Evolutionary conservation across 225 moss, liverwort and hornwort species (phyloP), one percentile per base, ranked within the genome.

Genomic region (Rhytidiadelphus loreus): DNA sequence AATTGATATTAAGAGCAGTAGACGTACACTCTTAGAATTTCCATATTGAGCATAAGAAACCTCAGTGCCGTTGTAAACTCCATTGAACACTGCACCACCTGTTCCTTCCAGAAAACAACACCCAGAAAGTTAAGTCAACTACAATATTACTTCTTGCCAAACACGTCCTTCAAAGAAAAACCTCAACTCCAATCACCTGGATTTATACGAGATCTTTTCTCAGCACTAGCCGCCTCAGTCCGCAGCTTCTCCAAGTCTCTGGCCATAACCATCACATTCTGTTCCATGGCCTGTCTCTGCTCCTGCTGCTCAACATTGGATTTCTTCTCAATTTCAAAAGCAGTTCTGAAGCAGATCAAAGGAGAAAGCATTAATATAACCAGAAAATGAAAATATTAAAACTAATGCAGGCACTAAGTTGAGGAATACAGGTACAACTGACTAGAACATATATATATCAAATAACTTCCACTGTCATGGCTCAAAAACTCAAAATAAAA

Each of bases 191-290:
- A 80, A 66, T 87, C 64, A 93, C 93, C 95, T 90, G 91, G 46
- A 93, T 91, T 95, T 8, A 86, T 81, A 79, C 94, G 93, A 78
- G 89, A 87, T 91, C 93, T 90, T 89, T 95, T 96, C 86, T 97
- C 97, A 28, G 93, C 92, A 86, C 86, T 92, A 61, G 88, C 88
- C 22, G 90, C 90, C 75, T 97, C 97, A 89, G 97, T 93, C 72
- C 95, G 94, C 74, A 97, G 81, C 69, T 94, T 97, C 76, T 97
- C 97, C 59, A 95, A 92, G 90, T 97, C 97, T 91, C 95, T 93
- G 22, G 96, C 94, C 97, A 97, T 95, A 66, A 91, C 93, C 83
- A 95, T 85, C 80, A 97, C 82, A 89, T 93, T 97, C 89, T 97
- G 95, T 88, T 97, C 96, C 82, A 95, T 96, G 60, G 91, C 92